Evolutionary conservation across 768 basidiomycete genomes (phyloP), one percentile per base, ranked within the genome.

Genomic region (Flagelloscypha sp.): DNA sequence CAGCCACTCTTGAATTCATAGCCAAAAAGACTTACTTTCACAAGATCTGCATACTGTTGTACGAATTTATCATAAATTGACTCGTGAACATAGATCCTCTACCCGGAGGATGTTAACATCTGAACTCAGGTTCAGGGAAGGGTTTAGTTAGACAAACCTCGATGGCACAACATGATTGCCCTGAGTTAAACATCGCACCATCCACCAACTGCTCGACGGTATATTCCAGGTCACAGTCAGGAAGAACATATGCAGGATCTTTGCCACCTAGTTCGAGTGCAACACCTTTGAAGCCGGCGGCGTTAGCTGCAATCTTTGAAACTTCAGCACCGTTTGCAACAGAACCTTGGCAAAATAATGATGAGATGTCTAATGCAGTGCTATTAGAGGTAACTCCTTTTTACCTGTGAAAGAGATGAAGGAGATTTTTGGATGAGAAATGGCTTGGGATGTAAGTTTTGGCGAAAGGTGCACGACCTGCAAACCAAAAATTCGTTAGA

Each of bases 101-200:
- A 47, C 7, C 13, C 36, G 21, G 20, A 27, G 11, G 23, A 20
- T 28, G 3, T 5, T 15, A 10, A 20, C 7, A 16, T 11, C 18
- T 20, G 33, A 24, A 27, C 7, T 15, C n/a, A 18, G 12, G 11
- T 18, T 22, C 8, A 9, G 15, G 15, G 11, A 22, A n/a, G 22
- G 27, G 18, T 16, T 27, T 21, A 18, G 13, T 20, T 17, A 23
- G 5, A 49, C 63, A 11, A 42, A 84, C 85, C 67, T 99, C 95
- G 41, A 98, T 66, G 1, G 84, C 78, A 52, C 94, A 97, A 57
- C 94, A 98, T 44, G 89, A 93, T 59, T 99, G 95, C 2, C 95
- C 95, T 11, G 93, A 92, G 58, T 98, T 98, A 68, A 90, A 99
- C 61, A 93, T 80, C 4, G 89, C 82, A 24, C 92, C 94, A 57